Conservation (phyloP, 2,329 filamentous ascomycete species). For the Macrophomina tecta region DNA sequence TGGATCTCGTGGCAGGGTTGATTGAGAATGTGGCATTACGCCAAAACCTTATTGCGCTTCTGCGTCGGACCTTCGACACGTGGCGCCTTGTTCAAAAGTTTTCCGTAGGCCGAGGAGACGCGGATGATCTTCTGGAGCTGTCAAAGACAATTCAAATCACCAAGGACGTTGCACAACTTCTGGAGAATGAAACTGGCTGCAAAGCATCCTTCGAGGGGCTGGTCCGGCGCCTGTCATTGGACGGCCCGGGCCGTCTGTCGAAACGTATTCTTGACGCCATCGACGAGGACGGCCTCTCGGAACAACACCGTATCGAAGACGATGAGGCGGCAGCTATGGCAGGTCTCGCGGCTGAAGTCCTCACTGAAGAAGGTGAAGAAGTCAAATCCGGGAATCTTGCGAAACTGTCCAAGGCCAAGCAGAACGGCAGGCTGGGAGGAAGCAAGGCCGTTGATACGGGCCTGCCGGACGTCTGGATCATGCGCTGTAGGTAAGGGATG, state of each 20-base stretch:
- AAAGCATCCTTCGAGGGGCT: conserved; percentile 46
- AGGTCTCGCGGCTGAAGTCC: conserved; percentile 73
- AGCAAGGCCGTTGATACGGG: conserved; percentile 32
- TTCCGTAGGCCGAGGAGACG: conserved; percentile 85
- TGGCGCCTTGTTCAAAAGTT: conserved; percentile 94
- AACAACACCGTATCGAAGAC: conserved; percentile 79
- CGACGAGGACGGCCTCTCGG: conserved; percentile 87
- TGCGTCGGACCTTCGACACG: conserved; percentile 81
- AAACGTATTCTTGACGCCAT: conserved; percentile 76
- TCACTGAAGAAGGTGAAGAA: conserved; percentile 69
- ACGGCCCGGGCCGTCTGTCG: conserved; percentile 72
- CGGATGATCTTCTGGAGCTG: conserved; percentile 86
- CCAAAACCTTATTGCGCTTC: conserved; percentile 70
- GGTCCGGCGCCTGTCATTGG: conserved; percentile 66
- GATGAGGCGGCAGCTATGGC: conserved; percentile 73
- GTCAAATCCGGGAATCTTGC: conserved; percentile 55
- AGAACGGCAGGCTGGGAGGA: conserved; percentile 16
- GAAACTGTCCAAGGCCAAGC: conserved; percentile 45
- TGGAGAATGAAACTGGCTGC: conserved; percentile 41
- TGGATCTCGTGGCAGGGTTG: conserved; percentile 82
- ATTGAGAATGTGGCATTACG: conserved; percentile 70
- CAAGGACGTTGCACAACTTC: conserved; percentile 64
- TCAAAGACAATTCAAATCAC: conserved; percentile 81
- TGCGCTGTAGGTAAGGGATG: conserved; percentile 54
- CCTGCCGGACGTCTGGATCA: conserved; percentile 65